Conservation (phyloP, 1,284 basidiomycete species). For the Meira miltonrushii region DNA sequence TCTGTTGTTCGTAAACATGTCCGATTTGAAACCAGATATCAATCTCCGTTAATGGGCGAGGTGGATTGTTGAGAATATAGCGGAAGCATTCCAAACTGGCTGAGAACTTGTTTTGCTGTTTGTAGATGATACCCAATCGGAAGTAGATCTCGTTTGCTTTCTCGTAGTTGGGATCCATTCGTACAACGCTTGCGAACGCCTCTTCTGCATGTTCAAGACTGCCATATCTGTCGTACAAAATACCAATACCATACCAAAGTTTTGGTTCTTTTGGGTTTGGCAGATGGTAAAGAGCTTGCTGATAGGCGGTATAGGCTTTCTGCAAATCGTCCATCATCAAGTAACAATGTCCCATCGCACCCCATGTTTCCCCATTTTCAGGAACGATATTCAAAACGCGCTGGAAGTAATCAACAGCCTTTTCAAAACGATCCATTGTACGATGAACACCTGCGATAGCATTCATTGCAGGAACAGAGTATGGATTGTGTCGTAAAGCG, state of each 20-base stretch:
- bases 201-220: constrained; percentile 98
- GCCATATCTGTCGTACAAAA: constrained; percentile 95
- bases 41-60: constrained; percentile 79
- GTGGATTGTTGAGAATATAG: constrained; percentile 89
- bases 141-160: constrained; percentile 99
- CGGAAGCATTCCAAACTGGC: constrained; percentile 64
- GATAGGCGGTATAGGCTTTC: constrained; percentile 96
- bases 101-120: constrained; percentile 82
- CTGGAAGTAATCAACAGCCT: constrained; percentile 87
- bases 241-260: constrained; percentile 98
- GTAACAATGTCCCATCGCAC: constrained; percentile 69
- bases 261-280: constrained; percentile 98
- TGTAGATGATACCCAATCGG: constrained; percentile 97
- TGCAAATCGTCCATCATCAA: constrained; percentile 99
- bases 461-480: constrained; percentile 46
- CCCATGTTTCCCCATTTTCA: constrained; percentile 52
- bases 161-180: constrained; percentile 97
- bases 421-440: constrained; percentile 46
- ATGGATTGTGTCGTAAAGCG: constrained; percentile 47
- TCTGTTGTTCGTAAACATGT: constrained; percentile 94
- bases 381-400: constrained; percentile 68
- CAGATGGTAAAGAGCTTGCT: constrained; percentile 91
- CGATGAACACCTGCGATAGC: constrained; percentile 50
- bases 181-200: constrained; percentile 89
- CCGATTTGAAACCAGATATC: constrained; percentile 99